Conservation (phyloP, 257 asterid species). For the Salvia miltiorrhiza region DNA sequence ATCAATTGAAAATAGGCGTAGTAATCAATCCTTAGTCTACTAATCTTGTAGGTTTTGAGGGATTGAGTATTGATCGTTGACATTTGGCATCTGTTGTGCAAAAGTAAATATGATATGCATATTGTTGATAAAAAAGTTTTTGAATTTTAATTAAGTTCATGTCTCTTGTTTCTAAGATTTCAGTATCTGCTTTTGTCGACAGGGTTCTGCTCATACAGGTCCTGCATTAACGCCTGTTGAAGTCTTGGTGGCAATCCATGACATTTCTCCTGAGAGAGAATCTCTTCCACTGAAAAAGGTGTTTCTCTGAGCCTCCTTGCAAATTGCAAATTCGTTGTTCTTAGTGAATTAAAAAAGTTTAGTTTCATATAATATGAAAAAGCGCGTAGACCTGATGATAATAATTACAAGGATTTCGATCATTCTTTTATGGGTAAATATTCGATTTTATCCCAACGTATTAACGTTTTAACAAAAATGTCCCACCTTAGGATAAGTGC, state of each 20-base stretch:
- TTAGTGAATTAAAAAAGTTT: not conserved
- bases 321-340: not conserved
- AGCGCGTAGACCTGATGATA: not conserved
- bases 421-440: not conserved
- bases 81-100: constrained; percentile 55
- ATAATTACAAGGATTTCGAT: too few species aligned
- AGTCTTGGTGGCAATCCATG: constrained; percentile 98
- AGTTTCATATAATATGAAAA: not conserved
- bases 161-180: constrained; percentile 16
- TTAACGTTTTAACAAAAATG: too few species aligned
- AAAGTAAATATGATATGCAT: not conserved
- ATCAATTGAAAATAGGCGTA: too few species aligned
- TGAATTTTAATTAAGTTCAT: not conserved
- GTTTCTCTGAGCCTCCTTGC: constrained; percentile 5
- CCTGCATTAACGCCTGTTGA: constrained; percentile 98
- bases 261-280: constrained; percentile 84
- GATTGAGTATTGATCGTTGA: constrained; percentile 3
- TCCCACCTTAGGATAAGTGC: too few species aligned
- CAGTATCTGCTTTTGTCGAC: constrained; percentile 25
- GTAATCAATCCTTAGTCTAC: not conserved
- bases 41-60: not conserved
- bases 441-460: too few species aligned
- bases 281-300: constrained; percentile 93
- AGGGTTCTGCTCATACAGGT: constrained; percentile 98
- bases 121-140: constrained; percentile 2